Base-by-base conservation (phyloP, 768 basidiomycete genomes). In the Multifurca ochricompacta region DNA sequence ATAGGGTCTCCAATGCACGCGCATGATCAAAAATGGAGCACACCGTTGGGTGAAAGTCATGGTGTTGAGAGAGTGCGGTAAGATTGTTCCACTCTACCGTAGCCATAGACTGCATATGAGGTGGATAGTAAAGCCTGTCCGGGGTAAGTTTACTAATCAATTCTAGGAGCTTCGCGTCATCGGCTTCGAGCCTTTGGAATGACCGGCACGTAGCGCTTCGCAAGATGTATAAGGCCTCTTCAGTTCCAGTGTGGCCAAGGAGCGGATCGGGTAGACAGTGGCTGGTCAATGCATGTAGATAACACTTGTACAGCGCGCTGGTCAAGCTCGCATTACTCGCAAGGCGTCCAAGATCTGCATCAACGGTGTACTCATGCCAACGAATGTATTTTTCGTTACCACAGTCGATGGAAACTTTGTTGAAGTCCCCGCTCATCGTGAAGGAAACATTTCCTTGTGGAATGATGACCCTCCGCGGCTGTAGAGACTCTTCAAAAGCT, bases 201-300 rank as follows among this genome's bases (percentile, higher is more conserved):
- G 77, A 76, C 25, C 57, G 64, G 42, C 63, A 70, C 6, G 65
- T 56, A 7, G 73, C 69, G 0, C 74, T 74, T 6, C 53, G 56
- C 16, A 79, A 63, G 44, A 72, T 62, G 37, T 65, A 61, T 19
- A 77, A 57, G 1, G 76, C 75, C 46, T 77, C 69, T 35, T 74
- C 71, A 0, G 71, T 70, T 3, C 77, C 77, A 0, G 72, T 73
- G 14, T 70, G 70, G n/a, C 60, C 60, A 1, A 71, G 74, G 18
- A 79, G 65, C 2, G 74, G 73, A 63, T 79, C 77, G 6, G 68
- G 65, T 6, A 73, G 62, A 39, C 69, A 69, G 40, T 71, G 68
- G 13, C 72, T 71, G 3, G 71, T 77, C 1, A 76, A 47, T n/a
- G 74, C 73, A 39, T 79, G 78, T n/a, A 80, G 65, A 48, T 74